phyloP scores from a whole-genome alignment of 1,139 yeast species.

The Hanseniaspora gamundiae region DNA sequence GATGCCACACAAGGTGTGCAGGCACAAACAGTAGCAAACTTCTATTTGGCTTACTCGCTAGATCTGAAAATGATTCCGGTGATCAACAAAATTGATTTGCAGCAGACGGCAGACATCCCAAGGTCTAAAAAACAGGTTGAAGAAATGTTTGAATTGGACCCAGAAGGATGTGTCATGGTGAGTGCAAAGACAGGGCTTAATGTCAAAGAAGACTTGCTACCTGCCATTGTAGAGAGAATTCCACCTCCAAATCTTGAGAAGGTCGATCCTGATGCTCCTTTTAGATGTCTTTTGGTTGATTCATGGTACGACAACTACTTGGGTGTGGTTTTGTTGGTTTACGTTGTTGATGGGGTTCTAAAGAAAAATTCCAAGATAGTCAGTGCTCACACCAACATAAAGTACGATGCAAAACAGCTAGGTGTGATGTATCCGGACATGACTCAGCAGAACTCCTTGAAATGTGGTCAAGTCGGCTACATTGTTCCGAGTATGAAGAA shows the following conservation, averaged over 20 bases:
- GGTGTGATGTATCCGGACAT: constrained; percentile 94
- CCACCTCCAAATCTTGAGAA: constrained; percentile 46
- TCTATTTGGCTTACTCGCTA: constrained; percentile 78
- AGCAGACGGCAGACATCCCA: constrained; percentile 67
- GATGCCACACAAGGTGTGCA: constrained; percentile 96
- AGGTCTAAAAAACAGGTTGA: constrained; percentile 75
- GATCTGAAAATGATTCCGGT: constrained; percentile 76
- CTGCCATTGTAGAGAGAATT: constrained; percentile 64
- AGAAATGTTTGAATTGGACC: constrained; percentile 65
- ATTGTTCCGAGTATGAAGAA: constrained; percentile 88
- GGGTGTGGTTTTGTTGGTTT: constrained; percentile 83
- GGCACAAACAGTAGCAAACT: constrained; percentile 96
- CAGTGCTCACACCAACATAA: constrained; percentile 65
- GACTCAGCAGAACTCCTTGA: constrained; percentile 44
- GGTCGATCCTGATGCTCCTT: constrained; percentile 29
- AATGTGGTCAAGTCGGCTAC: constrained; percentile 92
- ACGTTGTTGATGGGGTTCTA: constrained; percentile 72
- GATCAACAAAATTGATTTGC: constrained; percentile 83
- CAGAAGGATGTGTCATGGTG: constrained; percentile 68
- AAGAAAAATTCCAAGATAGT: constrained; percentile 62
- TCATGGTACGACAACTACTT: constrained; percentile 94
- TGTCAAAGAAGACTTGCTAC: constrained; percentile 54
- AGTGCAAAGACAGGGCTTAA: constrained; percentile 88
- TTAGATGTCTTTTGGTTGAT: constrained; percentile 75
- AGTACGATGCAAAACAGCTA: constrained; percentile 80